Evolutionary conservation across 129 eudicot genomes (phyloP).

Genomic region (sunflower (Helianthus annuus)): DNA sequence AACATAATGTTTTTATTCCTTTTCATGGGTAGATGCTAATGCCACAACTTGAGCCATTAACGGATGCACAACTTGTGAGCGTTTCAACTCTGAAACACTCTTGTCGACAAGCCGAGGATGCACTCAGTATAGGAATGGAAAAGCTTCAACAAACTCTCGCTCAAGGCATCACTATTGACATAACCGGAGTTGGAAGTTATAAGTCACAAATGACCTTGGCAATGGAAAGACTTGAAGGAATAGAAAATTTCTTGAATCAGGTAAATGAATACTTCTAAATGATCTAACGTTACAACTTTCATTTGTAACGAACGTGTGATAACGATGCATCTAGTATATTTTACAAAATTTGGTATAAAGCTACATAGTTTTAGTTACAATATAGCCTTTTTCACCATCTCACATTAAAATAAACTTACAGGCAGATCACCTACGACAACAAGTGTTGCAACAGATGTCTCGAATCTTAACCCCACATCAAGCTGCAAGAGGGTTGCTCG

Average conservation of each 20-base stretch:
- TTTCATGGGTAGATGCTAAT: slow-evolving; percentile 52
- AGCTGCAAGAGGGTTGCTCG: slow-evolving; percentile 85
- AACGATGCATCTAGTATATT: too few species aligned
- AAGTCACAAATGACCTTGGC: slow-evolving; percentile 55
- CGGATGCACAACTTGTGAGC: slow-evolving; percentile 51
- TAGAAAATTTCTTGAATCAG: slow-evolving; percentile 82
- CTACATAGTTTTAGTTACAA: background rate
- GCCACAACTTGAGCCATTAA: slow-evolving; percentile 74
- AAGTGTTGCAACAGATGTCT: slow-evolving; percentile 70
- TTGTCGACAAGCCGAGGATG: slow-evolving; percentile 96
- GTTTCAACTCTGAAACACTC: slow-evolving; percentile 59
- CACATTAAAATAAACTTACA: slow-evolving; percentile 20
- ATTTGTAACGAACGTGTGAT: too few species aligned
- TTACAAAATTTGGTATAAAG: too few species aligned
- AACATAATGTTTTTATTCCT: background rate
- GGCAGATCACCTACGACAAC: slow-evolving; percentile 96
- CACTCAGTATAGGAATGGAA: slow-evolving; percentile 78
- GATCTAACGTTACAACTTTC: too few species aligned
- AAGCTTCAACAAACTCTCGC: slow-evolving; percentile 80
- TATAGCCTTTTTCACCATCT: background rate
- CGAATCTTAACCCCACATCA: slow-evolving; percentile 66
- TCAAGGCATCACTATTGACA: slow-evolving; percentile 55
- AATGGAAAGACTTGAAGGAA: slow-evolving; percentile 68
- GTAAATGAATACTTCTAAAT: slow-evolving; percentile 29
- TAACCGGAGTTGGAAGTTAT: slow-evolving; percentile 44